These are phyloP conservation scores for Nannochloropsis oceanica DNA, from an alignment of 108 stramenopile genomes.

Conservation along the genomic window DNA sequence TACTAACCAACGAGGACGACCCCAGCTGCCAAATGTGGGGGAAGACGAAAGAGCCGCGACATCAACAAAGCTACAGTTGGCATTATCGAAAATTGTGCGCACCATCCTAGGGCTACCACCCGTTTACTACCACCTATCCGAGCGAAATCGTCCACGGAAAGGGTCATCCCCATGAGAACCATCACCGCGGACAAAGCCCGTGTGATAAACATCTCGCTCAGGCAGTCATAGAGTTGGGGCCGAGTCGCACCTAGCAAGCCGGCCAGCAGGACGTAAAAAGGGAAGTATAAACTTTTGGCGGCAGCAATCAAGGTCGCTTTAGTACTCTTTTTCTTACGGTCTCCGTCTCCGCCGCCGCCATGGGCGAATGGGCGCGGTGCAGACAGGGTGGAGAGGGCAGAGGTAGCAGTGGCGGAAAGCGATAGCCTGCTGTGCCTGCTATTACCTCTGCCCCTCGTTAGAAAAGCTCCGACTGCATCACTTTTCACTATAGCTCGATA, in stretches of 20 bases:
- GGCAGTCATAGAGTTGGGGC: conserved; percentile 12
- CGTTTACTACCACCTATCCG: conserved; percentile 28
- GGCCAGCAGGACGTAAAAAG: conserved; percentile 27
- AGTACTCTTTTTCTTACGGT: neutral
- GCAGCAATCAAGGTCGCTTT: neutral
- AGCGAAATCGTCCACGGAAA: conserved; percentile 64
- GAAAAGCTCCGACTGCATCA: too few species aligned
- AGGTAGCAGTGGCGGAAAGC: too few species aligned
- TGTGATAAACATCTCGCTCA: conserved; percentile 17
- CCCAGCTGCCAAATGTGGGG: conserved; percentile 25
- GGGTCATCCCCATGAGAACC: conserved; percentile 66
- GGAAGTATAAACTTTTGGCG: conserved; percentile 3
- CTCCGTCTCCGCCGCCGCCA: neutral
- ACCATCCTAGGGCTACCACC: neutral
- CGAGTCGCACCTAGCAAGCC: conserved; percentile 8
- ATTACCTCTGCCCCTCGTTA: too few species aligned
- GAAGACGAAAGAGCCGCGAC: conserved; percentile 50
- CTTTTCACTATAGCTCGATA: too few species aligned
- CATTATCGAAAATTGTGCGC: conserved; percentile 52
- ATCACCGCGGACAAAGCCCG: conserved; percentile 16
- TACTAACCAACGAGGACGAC: conserved; percentile 29
- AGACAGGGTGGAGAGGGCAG: too few species aligned
- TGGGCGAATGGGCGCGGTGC: neutral
- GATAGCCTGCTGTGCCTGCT: too few species aligned
- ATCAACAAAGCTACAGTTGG: conserved; percentile 56